These are phyloP conservation scores for Dysphania ambrosioides DNA, from an alignment of 148 eudicot species.

Conservation along the genomic window DNA sequence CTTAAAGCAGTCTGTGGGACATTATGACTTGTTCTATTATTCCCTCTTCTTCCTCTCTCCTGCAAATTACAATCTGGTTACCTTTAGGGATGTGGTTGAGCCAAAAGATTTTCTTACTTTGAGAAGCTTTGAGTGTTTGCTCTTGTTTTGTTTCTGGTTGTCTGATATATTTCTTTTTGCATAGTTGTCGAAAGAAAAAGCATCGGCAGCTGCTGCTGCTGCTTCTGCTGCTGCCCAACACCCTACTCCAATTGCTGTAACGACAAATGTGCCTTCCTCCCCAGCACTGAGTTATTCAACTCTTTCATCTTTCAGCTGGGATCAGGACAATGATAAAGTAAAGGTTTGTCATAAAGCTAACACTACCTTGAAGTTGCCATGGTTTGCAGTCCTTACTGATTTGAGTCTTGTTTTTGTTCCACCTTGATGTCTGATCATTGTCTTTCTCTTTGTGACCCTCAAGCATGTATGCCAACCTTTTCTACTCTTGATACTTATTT, in stretches of 20 bases:
- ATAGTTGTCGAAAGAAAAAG: conserved; percentile 54
- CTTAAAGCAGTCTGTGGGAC: too few species aligned
- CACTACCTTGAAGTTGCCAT: neutral
- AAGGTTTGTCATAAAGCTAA: conserved; percentile 45
- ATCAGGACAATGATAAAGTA: conserved; percentile 78
- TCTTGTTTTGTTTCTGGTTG: conserved; percentile 3
- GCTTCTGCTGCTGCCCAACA: conserved; percentile 31
- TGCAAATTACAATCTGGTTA: neutral
- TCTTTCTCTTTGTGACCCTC: neutral
- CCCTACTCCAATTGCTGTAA: conserved; percentile 35
- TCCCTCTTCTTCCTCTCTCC: too few species aligned
- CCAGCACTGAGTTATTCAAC: conserved; percentile 51
- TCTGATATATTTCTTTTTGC: neutral
- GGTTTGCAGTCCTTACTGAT: neutral
- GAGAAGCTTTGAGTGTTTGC: neutral
- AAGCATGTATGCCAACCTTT: neutral
- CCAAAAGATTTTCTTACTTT: neutral
- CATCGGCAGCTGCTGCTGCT: conserved; percentile 32
- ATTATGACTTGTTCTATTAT: too few species aligned
- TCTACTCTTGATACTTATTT: neutral
- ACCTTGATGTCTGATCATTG: neutral
- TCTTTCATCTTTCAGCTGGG: conserved; percentile 88
- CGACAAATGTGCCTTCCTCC: conserved; percentile 31
- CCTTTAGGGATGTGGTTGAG: neutral
- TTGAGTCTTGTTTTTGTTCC: neutral